Conservation (phyloP, 1,284 basidiomycete genomes). For the Heliocybe sulcata region DNA sequence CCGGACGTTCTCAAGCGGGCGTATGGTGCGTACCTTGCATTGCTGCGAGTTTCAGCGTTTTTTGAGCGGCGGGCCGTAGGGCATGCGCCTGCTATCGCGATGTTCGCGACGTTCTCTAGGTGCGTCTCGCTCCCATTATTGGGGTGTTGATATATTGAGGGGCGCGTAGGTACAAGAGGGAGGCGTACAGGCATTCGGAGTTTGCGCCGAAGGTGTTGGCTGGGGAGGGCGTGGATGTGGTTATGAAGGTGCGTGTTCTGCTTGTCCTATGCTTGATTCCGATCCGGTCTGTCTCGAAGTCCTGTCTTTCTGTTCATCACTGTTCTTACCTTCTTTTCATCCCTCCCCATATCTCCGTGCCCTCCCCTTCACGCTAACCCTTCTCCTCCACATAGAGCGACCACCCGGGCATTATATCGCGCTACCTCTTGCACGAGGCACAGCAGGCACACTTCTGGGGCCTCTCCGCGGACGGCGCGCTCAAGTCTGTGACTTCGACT, state of each 20-base stretch:
- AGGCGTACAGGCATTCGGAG: conserved; percentile 80
- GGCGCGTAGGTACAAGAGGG: conserved; percentile 74
- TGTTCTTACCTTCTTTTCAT: too few species aligned
- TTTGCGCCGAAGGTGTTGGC: conserved; percentile 77
- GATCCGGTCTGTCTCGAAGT: not conserved
- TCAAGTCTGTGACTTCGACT: conserved; percentile 72
- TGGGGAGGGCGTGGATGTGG: conserved; percentile 69
- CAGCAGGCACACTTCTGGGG: conserved; percentile 84
- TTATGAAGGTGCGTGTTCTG: conserved; percentile 54
- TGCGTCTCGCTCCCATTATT: not conserved
- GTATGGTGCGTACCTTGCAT: conserved; percentile 25
- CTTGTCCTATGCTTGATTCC: too few species aligned
- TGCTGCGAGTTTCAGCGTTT: conserved; percentile 12
- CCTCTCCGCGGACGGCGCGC: conserved; percentile 48
- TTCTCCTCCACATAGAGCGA: conserved; percentile 41
- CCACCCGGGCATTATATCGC: conserved; percentile 67
- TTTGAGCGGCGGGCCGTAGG: conserved; percentile 17
- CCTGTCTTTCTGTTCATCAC: too few species aligned
- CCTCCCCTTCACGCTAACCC: too few species aligned
- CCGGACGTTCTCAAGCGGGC: conserved; percentile 71
- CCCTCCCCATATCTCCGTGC: not conserved
- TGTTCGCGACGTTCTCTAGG: conserved; percentile 6
- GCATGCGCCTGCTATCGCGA: conserved; percentile 19
- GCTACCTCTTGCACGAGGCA: conserved; percentile 79
- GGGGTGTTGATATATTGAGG: too few species aligned